A percentile compares a stretch with the other conserved stretches of the same genome.
phyloP scores from a whole-genome alignment of 108 stramenopile species.

The Craspedostauros australis region DNA sequence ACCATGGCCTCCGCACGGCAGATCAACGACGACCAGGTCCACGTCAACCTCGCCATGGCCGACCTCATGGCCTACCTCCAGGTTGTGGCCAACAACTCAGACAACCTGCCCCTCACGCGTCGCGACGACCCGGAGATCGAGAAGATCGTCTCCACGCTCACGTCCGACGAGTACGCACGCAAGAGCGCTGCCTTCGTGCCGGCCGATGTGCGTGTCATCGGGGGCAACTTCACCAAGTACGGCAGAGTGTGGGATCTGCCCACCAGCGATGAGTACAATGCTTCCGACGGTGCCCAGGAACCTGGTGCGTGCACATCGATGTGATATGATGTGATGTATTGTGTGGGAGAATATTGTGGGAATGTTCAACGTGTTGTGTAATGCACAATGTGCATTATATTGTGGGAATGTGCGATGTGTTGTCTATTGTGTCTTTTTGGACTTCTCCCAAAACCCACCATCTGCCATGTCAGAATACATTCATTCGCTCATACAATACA shows the following conservation, averaged over 20 bases:
- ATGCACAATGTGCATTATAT: neutral
- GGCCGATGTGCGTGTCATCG: conserved; percentile 72
- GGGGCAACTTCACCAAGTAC: conserved; percentile 63
- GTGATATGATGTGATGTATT: neutral
- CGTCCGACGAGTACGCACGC: conserved; percentile 69
- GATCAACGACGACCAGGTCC: conserved; percentile 51
- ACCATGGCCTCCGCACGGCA: neutral
- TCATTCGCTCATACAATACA: neutral
- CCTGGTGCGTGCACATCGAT: conserved; percentile 26
- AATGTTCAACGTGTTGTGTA: neutral
- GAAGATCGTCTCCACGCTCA: conserved; percentile 48
- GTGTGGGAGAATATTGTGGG: too few species aligned
- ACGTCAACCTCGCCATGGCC: conserved; percentile 70
- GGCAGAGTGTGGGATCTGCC: conserved; percentile 78
- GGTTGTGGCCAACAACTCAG: conserved; percentile 74
- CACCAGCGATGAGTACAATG: conserved; percentile 63
- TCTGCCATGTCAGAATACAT: neutral
- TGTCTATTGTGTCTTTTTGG: neutral
- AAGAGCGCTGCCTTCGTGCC: conserved; percentile 81
- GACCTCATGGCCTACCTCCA: conserved; percentile 86
- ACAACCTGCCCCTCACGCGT: conserved; percentile 72
- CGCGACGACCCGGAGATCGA: conserved; percentile 80
- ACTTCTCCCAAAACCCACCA: neutral
- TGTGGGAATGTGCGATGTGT: neutral
- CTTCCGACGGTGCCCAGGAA: conserved; percentile 51